phyloP scores from a whole-genome alignment of 1,284 basidiomycete species.

The Trichosporon asahii region DNA sequence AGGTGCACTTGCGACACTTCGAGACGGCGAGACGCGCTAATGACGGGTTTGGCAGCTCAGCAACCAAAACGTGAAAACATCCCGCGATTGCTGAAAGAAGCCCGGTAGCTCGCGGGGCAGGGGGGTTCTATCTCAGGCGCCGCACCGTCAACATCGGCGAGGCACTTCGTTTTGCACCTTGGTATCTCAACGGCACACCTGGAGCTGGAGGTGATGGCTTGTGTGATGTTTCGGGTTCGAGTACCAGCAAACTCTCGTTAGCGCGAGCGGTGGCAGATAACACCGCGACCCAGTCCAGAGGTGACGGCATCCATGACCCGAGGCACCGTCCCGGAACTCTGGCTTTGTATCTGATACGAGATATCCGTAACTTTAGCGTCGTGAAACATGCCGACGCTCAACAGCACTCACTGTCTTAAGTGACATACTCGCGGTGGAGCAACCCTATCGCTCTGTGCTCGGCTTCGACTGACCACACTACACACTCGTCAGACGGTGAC shows the following conservation, averaged over 20 bases:
- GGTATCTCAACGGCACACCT: background rate
- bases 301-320: background rate
- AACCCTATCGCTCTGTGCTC: background rate
- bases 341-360: constrained; percentile 3
- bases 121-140: background rate
- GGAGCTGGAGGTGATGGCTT: background rate
- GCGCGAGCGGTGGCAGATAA: background rate
- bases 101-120: background rate
- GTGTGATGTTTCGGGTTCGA: background rate
- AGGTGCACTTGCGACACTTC: background rate
- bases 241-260: background rate
- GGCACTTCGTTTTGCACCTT: background rate
- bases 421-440: background rate
- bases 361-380: background rate
- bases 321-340: constrained; percentile 7
- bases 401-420: background rate
- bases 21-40: background rate
- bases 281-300: background rate
- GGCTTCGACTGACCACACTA: background rate
- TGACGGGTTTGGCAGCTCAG: background rate
- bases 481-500: background rate
- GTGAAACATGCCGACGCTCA: background rate
- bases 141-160: background rate
- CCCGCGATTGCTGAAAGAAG: background rate
- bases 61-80: background rate